Evolutionary conservation across 257 asterid species (phyloP).

Genomic region (Prunella vulgaris): DNA sequence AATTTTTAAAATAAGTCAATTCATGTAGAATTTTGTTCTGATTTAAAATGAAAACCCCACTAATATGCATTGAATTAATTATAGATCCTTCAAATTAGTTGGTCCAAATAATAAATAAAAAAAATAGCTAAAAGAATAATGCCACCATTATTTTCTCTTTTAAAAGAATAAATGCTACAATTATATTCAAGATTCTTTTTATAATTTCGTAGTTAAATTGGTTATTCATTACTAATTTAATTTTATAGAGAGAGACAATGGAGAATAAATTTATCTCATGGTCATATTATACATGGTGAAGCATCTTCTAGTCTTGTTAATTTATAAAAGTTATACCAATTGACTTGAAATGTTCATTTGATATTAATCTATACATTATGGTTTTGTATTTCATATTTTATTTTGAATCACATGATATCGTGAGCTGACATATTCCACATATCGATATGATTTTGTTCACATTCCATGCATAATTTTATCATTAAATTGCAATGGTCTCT

Average conservation of each 20-base stretch:
- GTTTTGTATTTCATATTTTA: too few relatives aligned
- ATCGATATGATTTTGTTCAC: too few relatives aligned
- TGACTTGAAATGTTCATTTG: not conserved
- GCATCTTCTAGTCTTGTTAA: not conserved
- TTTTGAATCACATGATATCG: too few relatives aligned
- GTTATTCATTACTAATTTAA: not conserved
- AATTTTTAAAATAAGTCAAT: too few relatives aligned
- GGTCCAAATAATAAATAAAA: too few relatives aligned
- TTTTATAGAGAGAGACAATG: not conserved
- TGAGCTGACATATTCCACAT: too few relatives aligned
- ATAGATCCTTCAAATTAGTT: too few relatives aligned
- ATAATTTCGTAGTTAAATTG: not conserved
- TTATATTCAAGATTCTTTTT: not conserved
- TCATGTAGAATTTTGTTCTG: too few relatives aligned
- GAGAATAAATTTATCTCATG: not conserved
- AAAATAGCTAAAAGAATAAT: slow-evolving; percentile 11
- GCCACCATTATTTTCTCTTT: not conserved
- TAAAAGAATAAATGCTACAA: not conserved
- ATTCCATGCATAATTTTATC: too few relatives aligned
- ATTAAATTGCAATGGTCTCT: not conserved
- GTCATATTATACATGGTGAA: not conserved
- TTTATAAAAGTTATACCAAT: not conserved
- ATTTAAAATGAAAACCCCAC: too few relatives aligned
- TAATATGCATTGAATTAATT: too few relatives aligned
- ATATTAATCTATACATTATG: not conserved